Conservation (phyloP, 176 grass and related monocot species). For the Guadua angustifolia region DNA sequence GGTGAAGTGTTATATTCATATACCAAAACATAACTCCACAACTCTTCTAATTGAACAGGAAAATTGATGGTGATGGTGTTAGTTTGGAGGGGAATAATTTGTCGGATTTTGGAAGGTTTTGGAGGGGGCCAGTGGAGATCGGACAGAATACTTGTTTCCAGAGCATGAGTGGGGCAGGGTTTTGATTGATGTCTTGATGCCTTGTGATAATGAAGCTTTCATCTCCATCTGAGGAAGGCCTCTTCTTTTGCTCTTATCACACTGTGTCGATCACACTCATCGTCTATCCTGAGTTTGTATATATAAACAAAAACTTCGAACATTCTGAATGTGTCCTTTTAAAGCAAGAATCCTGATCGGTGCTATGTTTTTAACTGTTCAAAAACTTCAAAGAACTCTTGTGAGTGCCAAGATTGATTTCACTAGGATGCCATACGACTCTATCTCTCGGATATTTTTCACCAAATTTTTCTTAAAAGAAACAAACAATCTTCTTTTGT, state of each 20-base stretch:
- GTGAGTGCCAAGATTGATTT: neutral
- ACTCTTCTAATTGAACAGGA: neutral
- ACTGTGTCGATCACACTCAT: neutral
- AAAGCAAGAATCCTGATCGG: neutral
- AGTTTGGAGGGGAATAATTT: constrained; percentile 38
- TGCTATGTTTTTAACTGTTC: neutral
- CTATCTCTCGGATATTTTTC: neutral
- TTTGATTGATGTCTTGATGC: constrained; percentile 26
- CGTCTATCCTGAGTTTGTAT: neutral
- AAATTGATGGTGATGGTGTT: constrained; percentile 47
- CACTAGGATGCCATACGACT: no score
- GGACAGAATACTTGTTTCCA: constrained; percentile 57
- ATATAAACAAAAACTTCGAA: neutral
- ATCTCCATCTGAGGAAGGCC: constrained; percentile 40
- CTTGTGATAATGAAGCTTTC: constrained; percentile 45
- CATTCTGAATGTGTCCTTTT: neutral
- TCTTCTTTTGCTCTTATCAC: constrained; percentile 41
- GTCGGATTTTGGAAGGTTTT: constrained; percentile 12
- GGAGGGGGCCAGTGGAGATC: constrained; percentile 15
- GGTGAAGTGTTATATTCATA: neutral
- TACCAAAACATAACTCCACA: neutral
- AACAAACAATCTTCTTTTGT: neutral
- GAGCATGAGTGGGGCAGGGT: constrained; percentile 35
- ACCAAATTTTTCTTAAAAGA: neutral
- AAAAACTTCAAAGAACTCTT: neutral